Percentiles rank a stretch among this genome's conserved stretches.
These are phyloP conservation scores for Coleophoma cylindrospora DNA, from an alignment of 2,329 filamentous ascomycete genomes.

Conservation along the genomic window DNA sequence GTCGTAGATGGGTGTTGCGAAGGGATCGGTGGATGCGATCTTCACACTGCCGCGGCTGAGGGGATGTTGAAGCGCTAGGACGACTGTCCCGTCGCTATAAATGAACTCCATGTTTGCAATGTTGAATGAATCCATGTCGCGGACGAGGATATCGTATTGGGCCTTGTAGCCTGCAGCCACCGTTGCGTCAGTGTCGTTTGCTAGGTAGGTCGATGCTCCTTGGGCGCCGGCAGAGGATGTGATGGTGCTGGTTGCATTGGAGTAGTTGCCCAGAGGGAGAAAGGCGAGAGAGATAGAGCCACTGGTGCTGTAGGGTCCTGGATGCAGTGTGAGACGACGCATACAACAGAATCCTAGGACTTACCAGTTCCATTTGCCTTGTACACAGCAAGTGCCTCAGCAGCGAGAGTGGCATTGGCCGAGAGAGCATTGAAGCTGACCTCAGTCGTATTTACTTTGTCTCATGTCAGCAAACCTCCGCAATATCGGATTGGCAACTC, in stretches of 20 bases:
- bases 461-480: no score
- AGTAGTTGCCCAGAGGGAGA: background rate
- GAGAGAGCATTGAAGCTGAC: background rate
- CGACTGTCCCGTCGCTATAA: background rate
- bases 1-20: conserved; percentile 25
- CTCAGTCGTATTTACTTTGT: no score
- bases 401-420: background rate
- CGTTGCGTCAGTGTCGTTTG: background rate
- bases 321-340: no score
- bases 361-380: background rate
- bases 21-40: conserved; percentile 18
- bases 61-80: background rate
- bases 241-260: background rate
- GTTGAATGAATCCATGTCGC: background rate
- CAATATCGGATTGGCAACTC: background rate
- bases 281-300: background rate
- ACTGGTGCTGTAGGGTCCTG: background rate
- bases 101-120: background rate
- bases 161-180: background rate
- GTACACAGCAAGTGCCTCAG: background rate
- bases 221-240: background rate
- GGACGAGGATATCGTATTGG: background rate
- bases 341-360: background rate
- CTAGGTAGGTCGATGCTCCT: background rate
- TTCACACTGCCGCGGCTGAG: conserved; percentile 16